Conservation (phyloP, 495 filamentous ascomycete species). For the Hyaloscypha finlandica region DNA sequence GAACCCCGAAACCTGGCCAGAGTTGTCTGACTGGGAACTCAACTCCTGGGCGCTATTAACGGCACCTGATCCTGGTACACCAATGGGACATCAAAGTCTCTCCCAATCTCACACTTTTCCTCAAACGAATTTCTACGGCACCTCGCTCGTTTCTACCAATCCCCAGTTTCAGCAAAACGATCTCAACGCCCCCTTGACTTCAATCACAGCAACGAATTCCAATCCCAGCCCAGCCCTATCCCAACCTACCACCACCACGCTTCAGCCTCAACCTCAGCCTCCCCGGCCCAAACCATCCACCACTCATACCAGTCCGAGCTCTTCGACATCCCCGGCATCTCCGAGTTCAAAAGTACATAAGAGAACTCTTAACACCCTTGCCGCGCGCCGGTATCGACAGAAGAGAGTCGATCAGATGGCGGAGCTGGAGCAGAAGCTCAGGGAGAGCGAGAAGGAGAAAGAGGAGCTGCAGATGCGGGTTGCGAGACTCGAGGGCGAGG, state of each 20-base stretch:
- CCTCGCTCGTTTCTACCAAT: neutral
- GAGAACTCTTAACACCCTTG: neutral
- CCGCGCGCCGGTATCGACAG: slow-evolving; percentile 1
- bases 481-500: slow-evolving; percentile 4
- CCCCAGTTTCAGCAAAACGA: neutral
- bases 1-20: neutral
- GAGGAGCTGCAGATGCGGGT: slow-evolving; percentile 1
- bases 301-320: neutral
- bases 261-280: neutral
- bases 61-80: neutral
- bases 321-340: neutral
- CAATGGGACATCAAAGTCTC: neutral
- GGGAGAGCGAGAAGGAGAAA: slow-evolving; percentile 3
- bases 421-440: neutral
- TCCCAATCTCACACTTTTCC: neutral
- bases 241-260: neutral
- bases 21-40: neutral
- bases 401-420: slow-evolving; percentile 1
- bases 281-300: neutral
- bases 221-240: neutral
- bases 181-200: neutral
- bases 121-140: neutral
- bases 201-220: neutral
- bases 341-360: neutral
- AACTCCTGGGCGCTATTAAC: neutral